A percentile compares a stretch with the other conserved stretches of the same genome.
Evolutionary conservation across 179 eudicot genomes (phyloP).

Genomic region (Silene vulgaris): DNA sequence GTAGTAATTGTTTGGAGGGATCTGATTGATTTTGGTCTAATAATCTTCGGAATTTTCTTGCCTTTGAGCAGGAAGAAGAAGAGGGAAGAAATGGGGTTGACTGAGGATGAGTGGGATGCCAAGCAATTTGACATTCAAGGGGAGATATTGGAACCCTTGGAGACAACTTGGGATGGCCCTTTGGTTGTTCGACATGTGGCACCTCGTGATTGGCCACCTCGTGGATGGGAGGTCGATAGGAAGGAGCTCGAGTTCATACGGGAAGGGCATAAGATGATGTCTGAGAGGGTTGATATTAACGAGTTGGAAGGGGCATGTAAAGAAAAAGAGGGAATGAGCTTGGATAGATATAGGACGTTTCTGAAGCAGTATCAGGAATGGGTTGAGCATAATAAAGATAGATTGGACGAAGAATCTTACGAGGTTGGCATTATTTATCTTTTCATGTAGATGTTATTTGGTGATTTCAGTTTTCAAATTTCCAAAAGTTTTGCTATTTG

Average conservation of each 20-base stretch:
- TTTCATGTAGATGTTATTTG: neutral
- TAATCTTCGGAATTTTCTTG: neutral
- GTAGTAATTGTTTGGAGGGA: neutral
- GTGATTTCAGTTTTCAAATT: neutral
- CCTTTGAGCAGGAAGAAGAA: conserved; percentile 38
- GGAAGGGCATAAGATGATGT: conserved; percentile 67
- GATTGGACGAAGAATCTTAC: conserved; percentile 79
- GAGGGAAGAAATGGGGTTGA: conserved; percentile 63
- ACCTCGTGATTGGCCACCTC: conserved; percentile 96
- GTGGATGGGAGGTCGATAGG: conserved; percentile 83
- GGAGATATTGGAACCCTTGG: conserved; percentile 59
- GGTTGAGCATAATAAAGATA: conserved; percentile 78
- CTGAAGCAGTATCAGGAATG: conserved; percentile 81
- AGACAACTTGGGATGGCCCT: conserved; percentile 73
- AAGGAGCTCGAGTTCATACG: conserved; percentile 80
- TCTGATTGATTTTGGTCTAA: neutral
- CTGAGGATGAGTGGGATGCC: conserved; percentile 70
- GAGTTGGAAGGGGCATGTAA: conserved; percentile 39
- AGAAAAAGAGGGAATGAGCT: conserved; percentile 49
- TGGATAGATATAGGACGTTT: conserved; percentile 87
- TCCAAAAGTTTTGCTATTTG: neutral
- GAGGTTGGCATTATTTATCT: conserved; percentile 36
- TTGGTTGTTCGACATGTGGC: conserved; percentile 71
- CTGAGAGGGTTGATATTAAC: conserved; percentile 49
- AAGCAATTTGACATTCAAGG: conserved; percentile 81